phyloP scores from a whole-genome alignment of 2,329 filamentous ascomycete genomes.

The Gaeumannomyces tritici region DNA sequence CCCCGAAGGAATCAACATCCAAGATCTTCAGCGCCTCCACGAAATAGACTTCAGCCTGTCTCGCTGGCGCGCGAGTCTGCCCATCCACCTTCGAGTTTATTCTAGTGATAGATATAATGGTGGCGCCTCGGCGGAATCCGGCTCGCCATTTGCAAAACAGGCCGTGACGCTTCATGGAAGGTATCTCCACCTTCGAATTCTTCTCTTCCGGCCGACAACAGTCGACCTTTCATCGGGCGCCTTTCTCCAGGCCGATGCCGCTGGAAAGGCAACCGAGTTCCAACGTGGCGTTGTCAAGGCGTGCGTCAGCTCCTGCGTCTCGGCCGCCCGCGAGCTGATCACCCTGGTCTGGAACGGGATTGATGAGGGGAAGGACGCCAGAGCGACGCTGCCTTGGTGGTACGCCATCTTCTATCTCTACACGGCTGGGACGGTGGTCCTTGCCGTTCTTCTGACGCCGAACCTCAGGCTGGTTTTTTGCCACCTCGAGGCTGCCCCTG shows the following conservation, averaged over 20 bases:
- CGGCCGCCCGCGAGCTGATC: conserved; percentile 2
- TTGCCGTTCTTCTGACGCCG: conserved; percentile 1
- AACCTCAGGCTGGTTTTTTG: background rate
- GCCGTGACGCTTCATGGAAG: conserved; percentile 1
- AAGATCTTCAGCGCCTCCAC: background rate
- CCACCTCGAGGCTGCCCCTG: background rate
- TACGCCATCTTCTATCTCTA: conserved; percentile 3
- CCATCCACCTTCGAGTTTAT: background rate
- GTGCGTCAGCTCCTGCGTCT: background rate
- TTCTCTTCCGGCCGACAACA: conserved; percentile 3
- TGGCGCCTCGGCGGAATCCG: background rate
- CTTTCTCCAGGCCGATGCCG: conserved; percentile 1
- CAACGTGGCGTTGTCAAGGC: background rate
- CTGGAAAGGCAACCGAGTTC: background rate
- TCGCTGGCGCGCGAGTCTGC: background rate
- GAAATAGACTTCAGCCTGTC: conserved; percentile 2
- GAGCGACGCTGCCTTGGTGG: conserved; percentile 1
- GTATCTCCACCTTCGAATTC: conserved; percentile 2
- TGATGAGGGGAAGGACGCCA: background rate
- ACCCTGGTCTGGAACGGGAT: background rate
- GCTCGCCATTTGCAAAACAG: background rate
- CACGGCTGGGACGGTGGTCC: conserved; percentile 1
- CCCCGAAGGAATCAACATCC: background rate
- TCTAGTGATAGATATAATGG: background rate
- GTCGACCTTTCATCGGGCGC: background rate